Base-by-base conservation (phyloP, 169 alveolate species). In the Eimeria necatrix region DNA sequence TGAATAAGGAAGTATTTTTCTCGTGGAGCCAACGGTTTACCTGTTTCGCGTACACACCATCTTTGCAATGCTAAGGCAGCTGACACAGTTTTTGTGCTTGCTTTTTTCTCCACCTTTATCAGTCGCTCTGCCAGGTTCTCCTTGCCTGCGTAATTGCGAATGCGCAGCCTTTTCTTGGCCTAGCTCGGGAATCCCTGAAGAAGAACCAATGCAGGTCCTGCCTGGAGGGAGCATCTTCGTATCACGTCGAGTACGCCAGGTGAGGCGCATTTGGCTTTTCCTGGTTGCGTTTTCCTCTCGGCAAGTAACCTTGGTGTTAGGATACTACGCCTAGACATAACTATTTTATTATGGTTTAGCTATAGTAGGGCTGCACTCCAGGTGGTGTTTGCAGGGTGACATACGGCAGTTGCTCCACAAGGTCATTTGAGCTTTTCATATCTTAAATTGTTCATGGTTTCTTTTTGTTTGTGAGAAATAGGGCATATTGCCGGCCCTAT, bases 401-500 rank as follows among this genome's bases (percentile, higher is more conserved):
- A 32, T 32, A 2, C 41, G 41, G 41, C 68, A 2, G 20, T 56
- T 56, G 12, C 4, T 56, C 22, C 68, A 18, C 68, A 12, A 10
- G 20, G 12, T 56, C 20, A 3, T 56, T 56, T 18, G 12, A 56
- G 12, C 20, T 56, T 10, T 18, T 56, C 20, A 56, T 56, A 56
- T 18, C 0, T 56, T 56, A 12, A 10, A 12, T 56, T 56, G 20
- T 56, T 56, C 20, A 56, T 81, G 51, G 22, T 53, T 22, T 52
- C 51, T 2, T 22, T 4, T 87, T 94, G 93, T 20, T 48, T 76
- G 8, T 81, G 95, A 56, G 68, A 10, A 3, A 7, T 70, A 74
- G 68, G 99, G 99, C 0, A 94, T 98, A 46, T 93, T 98, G 5
- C 99, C 99, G 26, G 93, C 95, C 84, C 97, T 98, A 81, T 94